These are phyloP conservation scores for Irpex sp. DNA, from an alignment of 1,284 basidiomycete genomes.

Conservation along the genomic window DNA sequence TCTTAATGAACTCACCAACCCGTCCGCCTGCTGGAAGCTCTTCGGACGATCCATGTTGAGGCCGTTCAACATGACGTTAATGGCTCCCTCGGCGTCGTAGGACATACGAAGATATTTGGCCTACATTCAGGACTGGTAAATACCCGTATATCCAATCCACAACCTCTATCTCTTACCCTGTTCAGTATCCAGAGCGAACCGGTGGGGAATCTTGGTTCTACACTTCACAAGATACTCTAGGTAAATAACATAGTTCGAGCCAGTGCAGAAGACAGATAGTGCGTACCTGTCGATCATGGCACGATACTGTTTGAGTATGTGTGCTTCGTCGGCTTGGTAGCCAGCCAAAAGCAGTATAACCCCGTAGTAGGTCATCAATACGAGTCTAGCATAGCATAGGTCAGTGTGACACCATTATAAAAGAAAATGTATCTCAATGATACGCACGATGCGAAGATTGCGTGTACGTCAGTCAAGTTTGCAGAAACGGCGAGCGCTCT, in stretches of 20 bases:
- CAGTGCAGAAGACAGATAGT: slow-evolving; percentile 16
- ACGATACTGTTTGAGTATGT: slow-evolving; percentile 59
- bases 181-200: slow-evolving; percentile 77
- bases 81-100: slow-evolving; percentile 57
- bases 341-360: slow-evolving; percentile 66
- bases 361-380: slow-evolving; percentile 76
- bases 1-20: slow-evolving; percentile 41
- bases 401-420: background rate
- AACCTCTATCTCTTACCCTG: slow-evolving; percentile 37
- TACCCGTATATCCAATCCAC: background rate
- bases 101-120: slow-evolving; percentile 76
- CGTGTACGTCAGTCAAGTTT: slow-evolving; percentile 62
- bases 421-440: background rate
- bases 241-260: too few species aligned
- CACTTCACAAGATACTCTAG: slow-evolving; percentile 22
- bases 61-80: slow-evolving; percentile 56
- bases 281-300: slow-evolving; percentile 52
- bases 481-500: slow-evolving; percentile 67
- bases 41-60: slow-evolving; percentile 47
- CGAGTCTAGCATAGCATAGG: slow-evolving; percentile 41
- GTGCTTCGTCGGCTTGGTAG: slow-evolving; percentile 68
- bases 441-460: slow-evolving; percentile 69
- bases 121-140: slow-evolving; percentile 29
- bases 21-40: slow-evolving; percentile 68
- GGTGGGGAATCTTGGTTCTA: slow-evolving; percentile 57